Evolutionary conservation across 148 eudicot species (phyloP), one percentile per base, ranked within the genome.

Genomic region (Chenopodium formosanum): DNA sequence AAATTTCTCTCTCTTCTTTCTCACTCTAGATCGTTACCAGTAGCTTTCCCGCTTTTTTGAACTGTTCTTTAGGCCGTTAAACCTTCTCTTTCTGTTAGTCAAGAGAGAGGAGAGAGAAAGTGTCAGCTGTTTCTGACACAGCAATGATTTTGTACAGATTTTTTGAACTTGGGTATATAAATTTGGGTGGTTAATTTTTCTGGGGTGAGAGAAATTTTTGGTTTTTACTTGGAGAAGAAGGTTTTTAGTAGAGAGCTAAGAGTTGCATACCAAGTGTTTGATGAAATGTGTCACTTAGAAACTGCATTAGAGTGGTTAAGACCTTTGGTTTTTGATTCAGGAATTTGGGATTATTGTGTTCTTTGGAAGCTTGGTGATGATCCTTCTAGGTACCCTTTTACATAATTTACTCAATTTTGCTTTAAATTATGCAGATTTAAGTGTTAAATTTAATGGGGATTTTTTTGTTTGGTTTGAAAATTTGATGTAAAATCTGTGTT

Each of bases 341-440:
- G 78, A n/a, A 82, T 75, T 22, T 95, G 99, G 99, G 97, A 95
- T 71, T 95, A 88, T 79, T 89, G 91, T 78, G 92, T 92, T 23
- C 81, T 93, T 82, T 95, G 99, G 99, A 88, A 87, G 77, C 74
- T 90, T 69, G 93, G 89, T 29, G 91, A 91, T 83, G 97, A 92
- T 70, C 90, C 95, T 73, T 93, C 94, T 50, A 95, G 99, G 99
- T 91, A 84, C 7, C 44, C 31, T 19, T 56, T 7, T 80, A 20
- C 14, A 52, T 25, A 52, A 8, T 62, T 66, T 17, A 40, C 1
- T 78, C 20, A 40, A 19, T 53, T 69, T 44, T 22, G 1, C 1
- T 75, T 9, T 14, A 8, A 19, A 70, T 23, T 78, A 53, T 72
- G 25, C 9, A 1, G 14, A 8, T 70, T 46, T 72, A 32, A 72